Conservation (phyloP, 2,329 filamentous ascomycete species). For the Fusarium paranaense region DNA sequence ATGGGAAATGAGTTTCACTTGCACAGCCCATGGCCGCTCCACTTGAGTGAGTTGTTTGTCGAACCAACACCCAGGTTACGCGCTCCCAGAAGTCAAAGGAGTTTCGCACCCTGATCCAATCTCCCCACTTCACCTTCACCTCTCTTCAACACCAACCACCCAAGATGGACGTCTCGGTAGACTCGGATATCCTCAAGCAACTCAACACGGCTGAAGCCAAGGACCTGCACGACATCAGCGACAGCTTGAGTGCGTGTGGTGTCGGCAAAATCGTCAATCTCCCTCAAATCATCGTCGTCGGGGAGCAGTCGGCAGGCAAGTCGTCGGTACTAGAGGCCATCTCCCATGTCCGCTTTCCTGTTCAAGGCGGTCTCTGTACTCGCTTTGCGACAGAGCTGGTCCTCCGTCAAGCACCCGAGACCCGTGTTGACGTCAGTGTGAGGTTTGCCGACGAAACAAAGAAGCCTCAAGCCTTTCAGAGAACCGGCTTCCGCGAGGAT, state of each 20-base stretch:
- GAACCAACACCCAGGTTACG: neutral
- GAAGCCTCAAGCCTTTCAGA: constrained; percentile 40
- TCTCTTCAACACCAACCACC: neutral
- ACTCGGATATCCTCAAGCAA: constrained; percentile 31
- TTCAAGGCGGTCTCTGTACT: constrained; percentile 67
- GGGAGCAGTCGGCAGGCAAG: constrained; percentile 71
- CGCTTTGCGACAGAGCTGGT: constrained; percentile 71
- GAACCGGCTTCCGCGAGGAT: constrained; percentile 51
- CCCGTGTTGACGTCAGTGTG: constrained; percentile 58
- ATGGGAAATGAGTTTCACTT: neutral
- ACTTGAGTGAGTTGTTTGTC: neutral
- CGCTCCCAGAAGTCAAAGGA: neutral
- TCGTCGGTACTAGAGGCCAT: constrained; percentile 75
- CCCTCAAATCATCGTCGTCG: constrained; percentile 69
- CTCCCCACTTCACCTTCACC: neutral
- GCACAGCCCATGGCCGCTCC: neutral
- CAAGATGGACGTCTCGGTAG: constrained; percentile 31
- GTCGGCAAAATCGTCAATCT: constrained; percentile 60
- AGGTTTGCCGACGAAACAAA: constrained; percentile 45
- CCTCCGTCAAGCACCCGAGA: constrained; percentile 55
- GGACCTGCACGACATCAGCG: constrained; percentile 64
- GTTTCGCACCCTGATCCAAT: neutral
- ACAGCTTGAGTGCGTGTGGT: constrained; percentile 62
- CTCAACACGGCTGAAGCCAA: constrained; percentile 58
- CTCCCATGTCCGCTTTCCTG: constrained; percentile 69